A percentile compares a stretch with the other conserved stretches of the same genome.
These are phyloP conservation scores for Ceratocystis cubensis DNA, from an alignment of 2,329 filamentous ascomycete genomes.

Conservation along the genomic window DNA sequence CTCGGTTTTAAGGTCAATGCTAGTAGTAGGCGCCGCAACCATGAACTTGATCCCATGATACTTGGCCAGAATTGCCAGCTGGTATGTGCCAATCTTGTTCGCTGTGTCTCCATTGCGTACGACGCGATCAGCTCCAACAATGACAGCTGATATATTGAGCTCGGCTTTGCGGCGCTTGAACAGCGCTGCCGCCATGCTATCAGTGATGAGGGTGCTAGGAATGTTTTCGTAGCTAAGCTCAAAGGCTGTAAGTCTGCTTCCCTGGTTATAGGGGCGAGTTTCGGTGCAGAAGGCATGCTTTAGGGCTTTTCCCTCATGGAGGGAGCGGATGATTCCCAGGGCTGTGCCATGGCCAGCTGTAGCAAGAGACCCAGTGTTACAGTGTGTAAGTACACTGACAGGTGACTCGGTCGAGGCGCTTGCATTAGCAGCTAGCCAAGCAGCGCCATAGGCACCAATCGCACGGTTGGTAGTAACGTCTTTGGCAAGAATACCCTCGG, in stretches of 20 bases:
- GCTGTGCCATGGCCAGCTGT: slow-evolving; percentile 97
- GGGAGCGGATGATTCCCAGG: slow-evolving; percentile 78
- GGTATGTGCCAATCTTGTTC: slow-evolving; percentile 96
- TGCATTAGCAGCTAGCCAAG: slow-evolving; percentile 61
- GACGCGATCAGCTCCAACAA: slow-evolving; percentile 90
- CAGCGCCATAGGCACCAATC: slow-evolving; percentile 72
- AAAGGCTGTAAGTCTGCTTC: slow-evolving; percentile 85
- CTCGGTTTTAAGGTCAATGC: slow-evolving; percentile 72
- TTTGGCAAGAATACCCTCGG: slow-evolving; percentile 74
- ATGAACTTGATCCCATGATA: slow-evolving; percentile 88
- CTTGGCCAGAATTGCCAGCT: slow-evolving; percentile 76
- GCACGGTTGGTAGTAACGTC: slow-evolving; percentile 77
- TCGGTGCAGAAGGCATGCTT: slow-evolving; percentile 90
- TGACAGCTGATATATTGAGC: slow-evolving; percentile 67
- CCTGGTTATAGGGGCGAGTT: slow-evolving; percentile 95
- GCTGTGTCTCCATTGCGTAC: slow-evolving; percentile 95
- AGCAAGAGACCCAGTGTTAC: slow-evolving; percentile 92
- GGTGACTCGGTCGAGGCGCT: slow-evolving; percentile 34
- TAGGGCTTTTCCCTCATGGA: slow-evolving; percentile 54
- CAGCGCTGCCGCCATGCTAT: slow-evolving; percentile 89
- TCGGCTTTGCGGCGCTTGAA: slow-evolving; percentile 50
- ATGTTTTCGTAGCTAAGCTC: slow-evolving; percentile 92
- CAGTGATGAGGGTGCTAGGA: slow-evolving; percentile 80
- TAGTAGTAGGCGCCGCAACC: slow-evolving; percentile 87
- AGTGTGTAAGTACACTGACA: slow-evolving; percentile 86